These are phyloP conservation scores for Vanderwaltozyma verrucispora DNA, from an alignment of 805 yeast genomes.

Conservation along the genomic window DNA sequence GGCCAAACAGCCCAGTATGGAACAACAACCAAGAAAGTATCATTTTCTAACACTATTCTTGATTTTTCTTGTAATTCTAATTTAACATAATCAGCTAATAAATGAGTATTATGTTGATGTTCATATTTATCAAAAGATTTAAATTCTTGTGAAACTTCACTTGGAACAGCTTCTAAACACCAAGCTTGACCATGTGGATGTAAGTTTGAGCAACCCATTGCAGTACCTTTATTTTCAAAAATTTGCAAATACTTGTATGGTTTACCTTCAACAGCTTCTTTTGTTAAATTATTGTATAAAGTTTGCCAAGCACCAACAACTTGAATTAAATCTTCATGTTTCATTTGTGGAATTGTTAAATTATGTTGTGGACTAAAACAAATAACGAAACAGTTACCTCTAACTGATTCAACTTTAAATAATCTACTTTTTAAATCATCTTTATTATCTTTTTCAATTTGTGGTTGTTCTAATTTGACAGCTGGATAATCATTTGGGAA, in stretches of 20 bases:
- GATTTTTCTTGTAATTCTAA: slow-evolving; percentile 41
- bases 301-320: slow-evolving; percentile 56
- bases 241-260: slow-evolving; percentile 56
- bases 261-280: slow-evolving; percentile 29
- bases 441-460: slow-evolving; percentile 17
- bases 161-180: slow-evolving; percentile 57
- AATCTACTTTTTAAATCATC: slow-evolving; percentile 33
- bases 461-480: slow-evolving; percentile 48
- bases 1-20: slow-evolving; percentile 86
- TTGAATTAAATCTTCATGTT: slow-evolving; percentile 29
- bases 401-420: slow-evolving; percentile 46
- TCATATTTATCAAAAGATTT: slow-evolving; percentile 40
- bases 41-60: slow-evolving; percentile 50
- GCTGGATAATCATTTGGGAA: slow-evolving; percentile 67
- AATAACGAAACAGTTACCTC: slow-evolving; percentile 60
- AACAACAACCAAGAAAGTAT: slow-evolving; percentile 54
- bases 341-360: slow-evolving; percentile 56
- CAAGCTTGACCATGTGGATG: slow-evolving; percentile 82
- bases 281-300: slow-evolving; percentile 37
- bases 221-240: slow-evolving; percentile 68
- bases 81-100: slow-evolving; percentile 53
- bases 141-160: slow-evolving; percentile 53
- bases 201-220: slow-evolving; percentile 76
- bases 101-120: slow-evolving; percentile 34
- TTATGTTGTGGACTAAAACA: slow-evolving; percentile 66